Evolutionary conservation across 2,329 filamentous ascomycete species (phyloP).

Genomic region (Colletotrichum coccodes): DNA sequence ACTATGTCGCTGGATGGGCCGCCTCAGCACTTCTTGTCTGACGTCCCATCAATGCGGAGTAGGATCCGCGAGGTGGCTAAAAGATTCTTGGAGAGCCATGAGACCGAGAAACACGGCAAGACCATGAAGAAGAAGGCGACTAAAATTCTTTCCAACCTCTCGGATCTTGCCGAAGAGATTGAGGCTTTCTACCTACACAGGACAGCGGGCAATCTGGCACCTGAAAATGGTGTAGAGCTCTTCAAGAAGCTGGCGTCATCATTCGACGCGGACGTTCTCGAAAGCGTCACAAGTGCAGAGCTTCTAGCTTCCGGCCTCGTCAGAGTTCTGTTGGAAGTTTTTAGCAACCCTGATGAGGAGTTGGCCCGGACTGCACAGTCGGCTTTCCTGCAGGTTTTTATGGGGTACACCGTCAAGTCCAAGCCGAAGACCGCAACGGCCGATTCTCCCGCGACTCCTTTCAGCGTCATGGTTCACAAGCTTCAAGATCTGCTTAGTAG

Average conservation of each 20-base stretch:
- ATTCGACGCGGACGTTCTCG: constrained; percentile 88
- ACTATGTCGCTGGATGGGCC: constrained; percentile 72
- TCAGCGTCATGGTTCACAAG: constrained; percentile 92
- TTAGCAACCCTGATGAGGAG: constrained; percentile 75
- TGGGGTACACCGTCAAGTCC: constrained; percentile 77
- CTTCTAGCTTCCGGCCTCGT: constrained; percentile 92
- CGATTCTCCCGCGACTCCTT: constrained; percentile 81
- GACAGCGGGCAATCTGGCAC: constrained; percentile 54
- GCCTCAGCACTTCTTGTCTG: constrained; percentile 57
- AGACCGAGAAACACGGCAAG: constrained; percentile 77
- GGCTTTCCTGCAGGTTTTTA: constrained; percentile 91
- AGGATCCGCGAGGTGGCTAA: constrained; percentile 82
- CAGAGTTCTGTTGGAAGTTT: constrained; percentile 81
- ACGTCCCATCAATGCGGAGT: constrained; percentile 70
- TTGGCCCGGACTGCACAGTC: constrained; percentile 76
- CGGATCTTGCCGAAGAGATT: constrained; percentile 77
- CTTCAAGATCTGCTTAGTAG: constrained; percentile 95
- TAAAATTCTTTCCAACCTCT: constrained; percentile 79
- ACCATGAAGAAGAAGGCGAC: constrained; percentile 82
- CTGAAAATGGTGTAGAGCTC: constrained; percentile 68
- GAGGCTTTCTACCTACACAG: constrained; percentile 74
- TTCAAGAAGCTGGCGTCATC: constrained; percentile 83
- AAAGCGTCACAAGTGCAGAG: constrained; percentile 96
- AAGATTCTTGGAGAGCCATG: constrained; percentile 85
- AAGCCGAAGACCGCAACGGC: constrained; percentile 71